Base-by-base conservation (phyloP, 2,329 filamentous ascomycete species). In the Colletotrichum euphorbiae region DNA sequence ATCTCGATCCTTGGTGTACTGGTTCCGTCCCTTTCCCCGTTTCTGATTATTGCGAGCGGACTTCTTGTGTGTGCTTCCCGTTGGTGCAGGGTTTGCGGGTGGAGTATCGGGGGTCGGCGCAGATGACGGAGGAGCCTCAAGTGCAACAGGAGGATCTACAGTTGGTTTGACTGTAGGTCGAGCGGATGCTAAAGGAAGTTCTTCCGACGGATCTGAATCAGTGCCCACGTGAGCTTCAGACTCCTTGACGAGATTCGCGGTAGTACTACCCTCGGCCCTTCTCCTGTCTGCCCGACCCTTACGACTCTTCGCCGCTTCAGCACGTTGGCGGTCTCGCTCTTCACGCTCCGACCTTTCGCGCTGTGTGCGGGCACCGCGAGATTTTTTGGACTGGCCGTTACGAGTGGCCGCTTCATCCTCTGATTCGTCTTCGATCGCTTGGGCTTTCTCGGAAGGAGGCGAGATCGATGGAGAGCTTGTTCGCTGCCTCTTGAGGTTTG, bases 251-350 rank as follows among this genome's bases (percentile, higher is more conserved):
- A 72, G 62, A 60, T 70, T 74, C 13, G 70, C 63, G 45, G 64
- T 58, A 63, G 50, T 73, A 82, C 75, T 84, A 94, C 93, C 93
- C 75, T 97, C 94, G 72, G 86, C 90, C 77, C 93, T 90, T 73
- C 94, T 88, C 70, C 93, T 87, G 72, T 96, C 94, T 46, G 92
- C 90, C 62, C 93, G 88, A 57, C 91, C 92, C 83, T 95, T 96
- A 69, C 94, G 87, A 77, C 94, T 92, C 73, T 86, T 93, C 24
- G 90, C 89, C 38, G 91, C 90, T 75, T 97, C 94, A 33, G 87
- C 85, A 63, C 90, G 87, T 72, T 91, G 89, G 52, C 87, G 84
- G 73, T 97, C 93, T 60, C 89, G 88, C 71, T 97, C 93, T 73
- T 93, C 91, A 68, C 88, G 87, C 69, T 91, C 87, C 46, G 88